These are phyloP conservation scores for Penicillium parvum DNA, from an alignment of 495 filamentous ascomycete genomes.

Conservation along the genomic window DNA sequence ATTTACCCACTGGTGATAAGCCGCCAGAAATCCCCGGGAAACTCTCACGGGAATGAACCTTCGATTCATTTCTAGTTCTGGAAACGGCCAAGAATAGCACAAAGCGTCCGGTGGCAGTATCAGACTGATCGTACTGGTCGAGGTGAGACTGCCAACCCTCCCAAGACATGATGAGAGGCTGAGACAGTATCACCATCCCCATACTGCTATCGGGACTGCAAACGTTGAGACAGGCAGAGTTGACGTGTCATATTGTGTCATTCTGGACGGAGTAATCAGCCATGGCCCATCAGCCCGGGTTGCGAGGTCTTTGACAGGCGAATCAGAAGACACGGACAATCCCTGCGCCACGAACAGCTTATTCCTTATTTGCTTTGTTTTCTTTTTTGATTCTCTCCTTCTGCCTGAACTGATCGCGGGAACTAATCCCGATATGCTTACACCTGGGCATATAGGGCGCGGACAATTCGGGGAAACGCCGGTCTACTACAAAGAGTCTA, in stretches of 20 bases:
- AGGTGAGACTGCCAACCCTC: slow-evolving; percentile 1
- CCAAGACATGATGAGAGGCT: not conserved
- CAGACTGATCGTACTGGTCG: slow-evolving; percentile 11
- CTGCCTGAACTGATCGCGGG: too few species aligned
- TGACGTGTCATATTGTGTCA: slow-evolving; percentile 13
- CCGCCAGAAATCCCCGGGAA: slow-evolving; percentile 2
- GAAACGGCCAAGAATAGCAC: too few species aligned
- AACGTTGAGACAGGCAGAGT: not conserved
- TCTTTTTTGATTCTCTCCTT: too few species aligned
- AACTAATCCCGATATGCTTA: slow-evolving; percentile 6
- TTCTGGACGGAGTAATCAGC: too few species aligned
- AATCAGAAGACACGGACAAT: slow-evolving; percentile 7
- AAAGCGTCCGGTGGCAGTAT: too few species aligned
- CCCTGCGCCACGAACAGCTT: slow-evolving; percentile 14
- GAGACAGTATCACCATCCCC: slow-evolving; percentile 1
- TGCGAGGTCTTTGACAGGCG: not conserved
- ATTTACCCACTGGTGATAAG: slow-evolving; percentile 4
- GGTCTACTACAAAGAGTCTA: too few species aligned
- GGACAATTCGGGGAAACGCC: too few species aligned
- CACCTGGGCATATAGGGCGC: too few species aligned
- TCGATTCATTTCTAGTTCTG: too few species aligned
- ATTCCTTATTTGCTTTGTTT: slow-evolving; percentile 7
- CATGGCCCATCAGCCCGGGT: slow-evolving; percentile 1
- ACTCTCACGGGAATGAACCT: not conserved
- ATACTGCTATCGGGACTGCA: slow-evolving; percentile 9